Evolutionary conservation across 2,329 filamentous ascomycete genomes (phyloP).

Genomic region (Neocucurbitaria cava): DNA sequence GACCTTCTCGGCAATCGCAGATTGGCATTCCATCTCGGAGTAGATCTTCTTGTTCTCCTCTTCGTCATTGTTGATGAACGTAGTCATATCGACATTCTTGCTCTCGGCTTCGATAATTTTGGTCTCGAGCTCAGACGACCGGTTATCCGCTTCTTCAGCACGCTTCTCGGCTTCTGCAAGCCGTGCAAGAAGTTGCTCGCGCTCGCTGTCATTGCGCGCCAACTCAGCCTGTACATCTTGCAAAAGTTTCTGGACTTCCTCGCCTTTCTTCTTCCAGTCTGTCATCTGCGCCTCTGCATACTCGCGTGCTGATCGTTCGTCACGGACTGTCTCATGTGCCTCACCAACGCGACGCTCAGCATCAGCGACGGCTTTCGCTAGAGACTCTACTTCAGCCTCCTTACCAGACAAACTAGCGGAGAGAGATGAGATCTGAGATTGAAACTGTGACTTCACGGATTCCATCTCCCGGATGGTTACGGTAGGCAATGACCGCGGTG

Average conservation of each 20-base stretch:
- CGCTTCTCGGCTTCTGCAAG: constrained; percentile 77
- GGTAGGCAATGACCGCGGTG: constrained; percentile 87
- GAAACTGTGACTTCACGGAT: constrained; percentile 85
- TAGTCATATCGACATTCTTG: constrained; percentile 76
- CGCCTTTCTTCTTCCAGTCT: constrained; percentile 82
- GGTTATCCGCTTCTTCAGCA: constrained; percentile 75
- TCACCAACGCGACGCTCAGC: constrained; percentile 92
- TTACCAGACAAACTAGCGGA: constrained; percentile 91
- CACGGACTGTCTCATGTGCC: constrained; percentile 81
- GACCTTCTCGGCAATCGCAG: constrained; percentile 88
- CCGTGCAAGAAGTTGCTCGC: constrained; percentile 77
- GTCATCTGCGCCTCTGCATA: constrained; percentile 76
- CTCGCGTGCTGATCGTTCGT: constrained; percentile 75
- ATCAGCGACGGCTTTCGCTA: constrained; percentile 87
- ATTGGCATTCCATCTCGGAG: constrained; percentile 55
- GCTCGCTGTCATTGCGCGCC: constrained; percentile 76
- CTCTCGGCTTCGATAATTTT: constrained; percentile 61
- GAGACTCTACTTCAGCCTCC: constrained; percentile 85
- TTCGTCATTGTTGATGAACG: constrained; percentile 51
- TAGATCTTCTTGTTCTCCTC: constrained; percentile 44
- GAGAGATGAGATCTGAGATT: constrained; percentile 93
- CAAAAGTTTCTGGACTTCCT: constrained; percentile 84
- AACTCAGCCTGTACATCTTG: constrained; percentile 84
- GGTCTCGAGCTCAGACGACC: constrained; percentile 72
- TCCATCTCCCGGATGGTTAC: constrained; percentile 93